Percentiles rank a stretch among this genome's conserved stretches.
Conservation (phyloP, 2,329 filamentous ascomycete genomes). For the Periglandula ipomoeae region DNA sequence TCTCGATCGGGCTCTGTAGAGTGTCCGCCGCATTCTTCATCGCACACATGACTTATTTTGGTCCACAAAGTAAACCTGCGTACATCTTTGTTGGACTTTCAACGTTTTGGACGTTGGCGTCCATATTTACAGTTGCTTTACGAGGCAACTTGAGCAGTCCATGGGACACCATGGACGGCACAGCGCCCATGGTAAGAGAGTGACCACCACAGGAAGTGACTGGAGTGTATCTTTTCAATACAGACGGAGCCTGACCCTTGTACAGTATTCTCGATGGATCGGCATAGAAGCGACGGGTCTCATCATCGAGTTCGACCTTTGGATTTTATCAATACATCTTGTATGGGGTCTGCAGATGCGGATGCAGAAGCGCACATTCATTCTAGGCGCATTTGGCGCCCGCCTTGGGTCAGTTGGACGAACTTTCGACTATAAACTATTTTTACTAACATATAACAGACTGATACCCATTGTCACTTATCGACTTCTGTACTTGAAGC, state of each 20-base stretch:
- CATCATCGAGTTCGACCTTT: slow-evolving; percentile 5
- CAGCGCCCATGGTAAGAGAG: neutral
- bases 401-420: slow-evolving; percentile 5
- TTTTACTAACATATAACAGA: neutral
- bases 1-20: slow-evolving; percentile 6
- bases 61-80: slow-evolving; percentile 6
- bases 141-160: neutral
- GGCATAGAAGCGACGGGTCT: slow-evolving; percentile 6
- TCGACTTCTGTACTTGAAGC: slow-evolving; percentile 5
- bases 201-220: too few relatives aligned
- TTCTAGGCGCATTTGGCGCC: slow-evolving; percentile 8
- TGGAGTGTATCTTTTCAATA: too few relatives aligned
- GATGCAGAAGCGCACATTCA: slow-evolving; percentile 1
- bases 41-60: slow-evolving; percentile 7
- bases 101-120: slow-evolving; percentile 4
- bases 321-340: slow-evolving; percentile 6
- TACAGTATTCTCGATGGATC: slow-evolving; percentile 5
- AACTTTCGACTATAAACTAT: too few relatives aligned
- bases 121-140: neutral
- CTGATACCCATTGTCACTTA: slow-evolving; percentile 2
- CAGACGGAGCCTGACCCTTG: too few relatives aligned
- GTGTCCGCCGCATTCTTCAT: slow-evolving; percentile 6
- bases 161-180: slow-evolving; percentile 1
- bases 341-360: slow-evolving; percentile 8
- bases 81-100: slow-evolving; percentile 2